Percentiles rank a stretch among this genome's conserved stretches.
phyloP scores from a whole-genome alignment of 1,284 basidiomycete genomes.

The Tilletia horrida region DNA sequence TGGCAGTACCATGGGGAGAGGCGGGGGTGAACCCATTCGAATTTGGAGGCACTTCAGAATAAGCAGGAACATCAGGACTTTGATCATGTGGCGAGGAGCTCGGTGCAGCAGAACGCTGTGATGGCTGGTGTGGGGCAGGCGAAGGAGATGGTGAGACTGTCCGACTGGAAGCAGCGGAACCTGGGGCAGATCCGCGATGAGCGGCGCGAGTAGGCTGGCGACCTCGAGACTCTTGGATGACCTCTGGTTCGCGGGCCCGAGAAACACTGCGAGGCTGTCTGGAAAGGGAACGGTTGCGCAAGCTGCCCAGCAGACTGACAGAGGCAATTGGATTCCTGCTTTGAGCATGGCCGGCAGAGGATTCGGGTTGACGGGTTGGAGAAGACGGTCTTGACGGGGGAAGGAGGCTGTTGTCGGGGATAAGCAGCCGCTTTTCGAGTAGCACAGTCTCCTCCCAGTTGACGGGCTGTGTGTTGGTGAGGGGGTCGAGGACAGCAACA shows the following conservation, averaged over 20 bases:
- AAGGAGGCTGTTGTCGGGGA: conserved; percentile 19
- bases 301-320: neutral
- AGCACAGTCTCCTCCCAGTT: conserved; percentile 51
- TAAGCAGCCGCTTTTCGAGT: conserved; percentile 38
- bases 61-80: neutral
- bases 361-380: conserved; percentile 3
- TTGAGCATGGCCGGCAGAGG: neutral
- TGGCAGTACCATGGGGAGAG: neutral
- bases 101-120: neutral
- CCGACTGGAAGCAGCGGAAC: conserved; percentile 6
- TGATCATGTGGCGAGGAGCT: neutral
- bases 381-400: conserved; percentile 15
- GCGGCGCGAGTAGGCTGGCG: conserved; percentile 3
- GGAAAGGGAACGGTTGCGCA: conserved; percentile 6
- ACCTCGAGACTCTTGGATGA: neutral
- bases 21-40: neutral
- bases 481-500: conserved; percentile 46
- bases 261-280: conserved; percentile 1
- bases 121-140: neutral
- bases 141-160: neutral
- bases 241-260: conserved; percentile 2
- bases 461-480: conserved; percentile 37
- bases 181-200: neutral
- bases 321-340: neutral
- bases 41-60: neutral